A percentile compares a stretch with the other conserved stretches of the same genome.
These are phyloP conservation scores for Mortierella alpina DNA, from an alignment of 192 early-diverging fungal genomes.

Conservation along the genomic window DNA sequence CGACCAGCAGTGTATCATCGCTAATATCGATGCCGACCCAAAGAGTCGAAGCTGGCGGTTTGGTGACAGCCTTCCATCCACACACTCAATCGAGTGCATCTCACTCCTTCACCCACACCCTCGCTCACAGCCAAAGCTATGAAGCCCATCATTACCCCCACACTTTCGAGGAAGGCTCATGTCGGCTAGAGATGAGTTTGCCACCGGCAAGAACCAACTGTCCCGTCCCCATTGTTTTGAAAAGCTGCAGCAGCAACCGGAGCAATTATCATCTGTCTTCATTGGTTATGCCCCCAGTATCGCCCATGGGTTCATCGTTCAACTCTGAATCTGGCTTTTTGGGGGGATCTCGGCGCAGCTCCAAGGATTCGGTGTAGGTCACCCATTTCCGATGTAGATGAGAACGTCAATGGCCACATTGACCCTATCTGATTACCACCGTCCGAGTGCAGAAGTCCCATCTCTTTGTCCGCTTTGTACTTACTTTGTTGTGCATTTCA, in stretches of 20 bases:
- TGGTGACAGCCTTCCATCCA: too few species aligned
- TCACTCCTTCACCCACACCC: neutral
- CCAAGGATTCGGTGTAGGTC: slow-evolving; percentile 51
- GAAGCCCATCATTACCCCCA: neutral
- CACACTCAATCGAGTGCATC: too few species aligned
- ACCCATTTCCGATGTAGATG: neutral
- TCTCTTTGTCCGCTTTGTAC: neutral
- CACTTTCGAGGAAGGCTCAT: slow-evolving; percentile 21
- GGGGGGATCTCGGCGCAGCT: slow-evolving; percentile 32
- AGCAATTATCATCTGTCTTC: slow-evolving; percentile 3
- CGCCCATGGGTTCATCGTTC: slow-evolving; percentile 13
- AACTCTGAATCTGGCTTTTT: slow-evolving; percentile 22
- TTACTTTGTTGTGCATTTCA: neutral
- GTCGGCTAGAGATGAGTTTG: slow-evolving; percentile 15
- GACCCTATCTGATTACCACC: too few species aligned
- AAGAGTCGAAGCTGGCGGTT: too few species aligned
- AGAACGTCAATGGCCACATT: too few species aligned
- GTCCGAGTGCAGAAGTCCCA: too few species aligned
- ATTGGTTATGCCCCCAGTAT: neutral
- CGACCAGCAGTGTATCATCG: too few species aligned
- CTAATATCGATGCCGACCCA: too few species aligned
- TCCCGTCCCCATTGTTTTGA: neutral
- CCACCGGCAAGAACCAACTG: neutral
- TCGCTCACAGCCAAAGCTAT: neutral
- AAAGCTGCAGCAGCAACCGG: neutral